Base-by-base conservation (phyloP, 179 eudicot species). In the Spergularia azorica region DNA sequence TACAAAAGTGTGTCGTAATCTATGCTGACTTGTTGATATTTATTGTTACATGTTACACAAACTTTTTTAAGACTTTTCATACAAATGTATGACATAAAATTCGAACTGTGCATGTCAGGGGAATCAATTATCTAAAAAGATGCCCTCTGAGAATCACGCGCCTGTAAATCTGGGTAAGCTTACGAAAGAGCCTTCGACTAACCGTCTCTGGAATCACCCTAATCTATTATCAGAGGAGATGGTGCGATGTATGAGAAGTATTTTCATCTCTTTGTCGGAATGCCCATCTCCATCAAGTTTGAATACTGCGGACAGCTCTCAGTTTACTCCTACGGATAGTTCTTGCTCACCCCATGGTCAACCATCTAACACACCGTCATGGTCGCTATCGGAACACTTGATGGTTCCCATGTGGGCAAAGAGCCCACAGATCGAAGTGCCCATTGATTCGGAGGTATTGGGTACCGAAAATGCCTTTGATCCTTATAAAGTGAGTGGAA, bases 201-300 rank as follows among this genome's bases (percentile, higher is more conserved):
- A 79, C 63, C 82, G 82, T 16, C 72, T 82, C 48, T 82, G 85
- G 85, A 79, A 75, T 75, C 79, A 82, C 73, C 82, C 85, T 66
- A 82, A 82, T 76, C 74, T 72, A 43, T 67, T 82, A 76, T 79
- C 85, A n/a, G 85, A 82, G 82, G 85, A 82, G 63, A 82, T 82
- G 85, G 85, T 82, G 32, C 82, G 85, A 59, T 82, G 85, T 58
- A 82, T 82, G 85, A 75, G 82, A 75, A 82, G 85, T 71, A 82
- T 82, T 50, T 82, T 79, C 74, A 82, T 82, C 80, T 82, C 85
- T 54, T 79, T 82, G 63, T 79, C 85, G 20, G 85, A 82, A 71
- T 70, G 70, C 14, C 77, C 77, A 18, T 77, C 85, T 63, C 75
- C 68, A 26, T 71, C 80, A 9, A 71, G 52, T 21, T 51, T 21